Percentiles rank a stretch among this genome's conserved stretches.
These are phyloP conservation scores for Dendrobium catenatum DNA, from an alignment of 106 monocot genomes.

Conservation along the genomic window DNA sequence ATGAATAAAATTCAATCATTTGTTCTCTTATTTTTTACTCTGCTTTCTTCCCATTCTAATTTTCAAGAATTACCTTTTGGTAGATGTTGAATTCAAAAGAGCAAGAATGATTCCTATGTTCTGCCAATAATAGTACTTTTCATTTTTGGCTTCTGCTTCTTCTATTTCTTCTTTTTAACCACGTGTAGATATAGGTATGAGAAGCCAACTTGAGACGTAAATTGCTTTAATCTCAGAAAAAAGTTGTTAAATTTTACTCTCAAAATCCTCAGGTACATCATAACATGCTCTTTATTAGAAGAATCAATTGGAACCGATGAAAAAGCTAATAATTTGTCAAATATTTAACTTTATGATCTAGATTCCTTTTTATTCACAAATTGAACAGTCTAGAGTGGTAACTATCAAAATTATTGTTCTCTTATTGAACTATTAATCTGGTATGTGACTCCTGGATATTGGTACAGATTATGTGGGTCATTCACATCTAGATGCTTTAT, in stretches of 20 bases:
- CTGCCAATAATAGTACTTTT: not conserved
- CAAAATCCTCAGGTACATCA: not conserved
- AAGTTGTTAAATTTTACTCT: not conserved
- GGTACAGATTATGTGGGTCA: not conserved
- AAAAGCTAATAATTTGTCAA: not conserved
- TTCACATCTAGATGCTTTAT: not conserved
- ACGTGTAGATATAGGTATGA: not conserved
- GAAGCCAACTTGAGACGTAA: not conserved
- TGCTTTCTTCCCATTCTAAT: too few species aligned
- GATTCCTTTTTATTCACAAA: not conserved
- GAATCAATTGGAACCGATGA: constrained; percentile 2
- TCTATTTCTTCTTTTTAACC: not conserved
- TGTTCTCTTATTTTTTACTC: too few species aligned
- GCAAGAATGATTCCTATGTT: not conserved
- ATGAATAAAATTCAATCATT: too few species aligned
- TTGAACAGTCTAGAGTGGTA: constrained; percentile 7
- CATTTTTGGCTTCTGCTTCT: not conserved
- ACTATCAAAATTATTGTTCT: not conserved
- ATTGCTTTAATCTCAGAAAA: not conserved
- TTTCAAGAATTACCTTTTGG: not conserved
- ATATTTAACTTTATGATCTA: not conserved
- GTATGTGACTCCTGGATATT: not conserved
- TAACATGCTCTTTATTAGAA: not conserved
- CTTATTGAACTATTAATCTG: not conserved
- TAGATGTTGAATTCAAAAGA: not conserved